Evolutionary conservation across 139 green algal species (phyloP), one percentile per base, ranked within the genome.

Genomic region (Micractinium conductrix): DNA sequence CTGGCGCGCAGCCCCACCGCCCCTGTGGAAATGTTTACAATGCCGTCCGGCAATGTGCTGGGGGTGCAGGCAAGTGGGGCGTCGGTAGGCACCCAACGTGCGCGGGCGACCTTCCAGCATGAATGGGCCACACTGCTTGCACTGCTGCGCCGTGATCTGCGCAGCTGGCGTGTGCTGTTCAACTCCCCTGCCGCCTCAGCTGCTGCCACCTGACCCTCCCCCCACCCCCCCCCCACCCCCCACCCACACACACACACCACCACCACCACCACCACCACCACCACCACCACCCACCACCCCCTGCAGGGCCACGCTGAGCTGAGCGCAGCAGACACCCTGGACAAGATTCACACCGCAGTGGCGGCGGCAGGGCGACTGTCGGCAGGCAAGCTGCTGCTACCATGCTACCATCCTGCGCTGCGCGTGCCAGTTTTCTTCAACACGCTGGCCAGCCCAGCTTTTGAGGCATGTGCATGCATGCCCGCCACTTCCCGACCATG

Each of bases 291-390:
- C 28, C 14, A 14, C 6, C 65, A 44, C 26, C 19, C 14, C 53
- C 24, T 75, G 69, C 69, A 75, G 69, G 69, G 69, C 19, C 69
- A 75, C 9, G 69, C 43, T 17, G 69, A 75, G 69, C 69, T 75
- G 24, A 53, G 21, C 24, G 21, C 40, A 10, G 69, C n/a, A 8
- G 69, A 53, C 10, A 75, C 69, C 3, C 40, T 75, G 69, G 40
- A 37, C 7, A 75, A 75, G 12, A 75, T 75, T 40, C 43, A 33
- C 22, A 28, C 37, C 3, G 69, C 69, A 33, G 42, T 75, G 33
- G 37, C 69, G 1, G 40, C 69, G 22, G 26, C 69, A 7, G 69
- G 69, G 3, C 69, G 69, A 5, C 69, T 75, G 40, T 55, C 37
- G 1, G 37, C 37, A 74, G 68, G 68, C 48, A 24, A 16, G 38